Evolutionary conservation across 106 monocot genomes (phyloP).

Genomic region (Chionographis japonica): DNA sequence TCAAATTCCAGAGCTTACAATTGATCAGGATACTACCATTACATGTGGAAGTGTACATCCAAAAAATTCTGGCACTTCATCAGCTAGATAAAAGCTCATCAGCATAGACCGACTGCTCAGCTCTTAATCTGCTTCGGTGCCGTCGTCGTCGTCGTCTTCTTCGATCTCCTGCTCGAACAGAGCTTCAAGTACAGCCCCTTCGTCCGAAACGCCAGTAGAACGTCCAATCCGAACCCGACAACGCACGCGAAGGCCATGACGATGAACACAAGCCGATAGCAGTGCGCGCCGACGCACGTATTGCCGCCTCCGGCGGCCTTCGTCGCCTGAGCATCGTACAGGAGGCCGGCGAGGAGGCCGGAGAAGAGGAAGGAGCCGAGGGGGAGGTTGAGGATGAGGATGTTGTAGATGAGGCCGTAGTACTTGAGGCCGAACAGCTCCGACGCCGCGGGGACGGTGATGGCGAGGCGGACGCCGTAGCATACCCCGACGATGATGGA

Average conservation of each 20-base stretch:
- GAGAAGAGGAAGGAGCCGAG: constrained; percentile 98
- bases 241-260: constrained; percentile 75
- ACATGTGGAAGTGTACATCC: too few species aligned
- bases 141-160: not conserved
- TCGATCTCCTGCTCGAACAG: constrained; percentile 39
- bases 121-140: not conserved
- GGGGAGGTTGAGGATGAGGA: constrained; percentile 89
- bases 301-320: constrained; percentile 44
- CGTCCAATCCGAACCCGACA: constrained; percentile 68
- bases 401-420: constrained; percentile 96
- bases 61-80: too few species aligned
- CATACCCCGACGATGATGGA: constrained; percentile 82
- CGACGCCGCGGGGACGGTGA: constrained; percentile 76
- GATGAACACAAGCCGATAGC: constrained; percentile 80
- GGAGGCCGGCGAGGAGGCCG: constrained; percentile 77
- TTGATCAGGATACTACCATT: too few species aligned
- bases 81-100: too few species aligned
- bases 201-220: constrained; percentile 50
- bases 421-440: constrained; percentile 89
- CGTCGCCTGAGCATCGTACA: constrained; percentile 75
- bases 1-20: too few species aligned
- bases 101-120: not conserved
- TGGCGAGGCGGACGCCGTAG: constrained; percentile 80
- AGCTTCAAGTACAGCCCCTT: constrained; percentile 63
- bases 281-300: constrained; percentile 78